Conservation (phyloP, 306 rosid species). For the Glycine latifolia region DNA sequence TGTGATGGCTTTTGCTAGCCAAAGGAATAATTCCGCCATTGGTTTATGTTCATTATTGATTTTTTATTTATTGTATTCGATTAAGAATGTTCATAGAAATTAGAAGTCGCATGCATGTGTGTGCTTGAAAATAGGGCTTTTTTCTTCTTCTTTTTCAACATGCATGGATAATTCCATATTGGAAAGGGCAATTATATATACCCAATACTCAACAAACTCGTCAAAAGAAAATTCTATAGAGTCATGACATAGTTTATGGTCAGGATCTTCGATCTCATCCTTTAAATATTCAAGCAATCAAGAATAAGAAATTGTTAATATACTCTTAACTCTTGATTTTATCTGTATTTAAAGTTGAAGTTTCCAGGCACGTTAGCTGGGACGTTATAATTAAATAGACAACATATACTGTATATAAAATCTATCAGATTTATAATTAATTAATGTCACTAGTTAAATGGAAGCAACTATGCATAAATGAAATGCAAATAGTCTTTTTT, state of each 20-base stretch:
- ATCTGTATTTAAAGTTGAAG: background rate
- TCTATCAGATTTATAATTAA: too few relatives aligned
- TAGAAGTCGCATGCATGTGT: slow-evolving; percentile 26
- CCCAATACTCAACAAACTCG: background rate
- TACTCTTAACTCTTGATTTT: background rate
- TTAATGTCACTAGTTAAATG: too few relatives aligned
- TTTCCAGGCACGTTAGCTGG: background rate
- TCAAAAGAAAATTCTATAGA: background rate
- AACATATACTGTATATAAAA: too few relatives aligned
- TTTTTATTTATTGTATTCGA: background rate
- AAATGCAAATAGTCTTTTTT: too few relatives aligned
- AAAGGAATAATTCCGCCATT: slow-evolving; percentile 51
- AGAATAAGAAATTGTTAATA: background rate
- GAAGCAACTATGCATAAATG: too few relatives aligned
- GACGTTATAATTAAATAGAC: too few relatives aligned
- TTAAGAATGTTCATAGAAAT: slow-evolving; percentile 50
- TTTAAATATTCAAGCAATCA: background rate
- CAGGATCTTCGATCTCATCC: background rate
- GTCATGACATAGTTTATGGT: background rate
- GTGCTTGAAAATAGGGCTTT: background rate
- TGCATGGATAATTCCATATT: background rate
- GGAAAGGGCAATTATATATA: background rate
- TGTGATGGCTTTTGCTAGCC: slow-evolving; percentile 17
- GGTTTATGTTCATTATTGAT: slow-evolving; percentile 29
- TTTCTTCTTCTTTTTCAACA: background rate